Conservation (phyloP, 2,329 filamentous ascomycete genomes). For the Sporothrix phasma region DNA sequence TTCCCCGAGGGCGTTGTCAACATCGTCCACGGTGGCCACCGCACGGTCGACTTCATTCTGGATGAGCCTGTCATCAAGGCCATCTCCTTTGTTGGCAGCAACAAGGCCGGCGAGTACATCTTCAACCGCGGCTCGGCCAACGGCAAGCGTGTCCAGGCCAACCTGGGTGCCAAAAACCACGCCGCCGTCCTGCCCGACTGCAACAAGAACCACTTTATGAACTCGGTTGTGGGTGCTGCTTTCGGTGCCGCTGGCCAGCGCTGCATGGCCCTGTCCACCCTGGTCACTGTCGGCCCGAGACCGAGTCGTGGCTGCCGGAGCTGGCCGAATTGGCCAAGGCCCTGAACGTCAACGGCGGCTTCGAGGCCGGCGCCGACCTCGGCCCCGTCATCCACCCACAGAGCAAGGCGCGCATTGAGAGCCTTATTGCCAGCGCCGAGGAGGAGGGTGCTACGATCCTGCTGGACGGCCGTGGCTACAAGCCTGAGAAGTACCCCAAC, state of each 20-base stretch:
- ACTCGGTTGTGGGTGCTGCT: slow-evolving; percentile 72
- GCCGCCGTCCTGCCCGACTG: slow-evolving; percentile 74
- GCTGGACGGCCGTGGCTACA: slow-evolving; percentile 68
- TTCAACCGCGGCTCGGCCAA: slow-evolving; percentile 69
- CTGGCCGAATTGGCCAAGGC: slow-evolving; percentile 65
- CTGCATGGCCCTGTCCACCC: slow-evolving; percentile 76
- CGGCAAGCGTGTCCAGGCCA: slow-evolving; percentile 81
- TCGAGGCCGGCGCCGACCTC: slow-evolving; percentile 69
- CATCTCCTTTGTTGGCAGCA: slow-evolving; percentile 75
- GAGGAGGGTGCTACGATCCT: slow-evolving; percentile 72
- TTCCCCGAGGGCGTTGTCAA: slow-evolving; percentile 77
- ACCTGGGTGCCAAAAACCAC: slow-evolving; percentile 83
- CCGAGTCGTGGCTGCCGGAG: slow-evolving; percentile 71
- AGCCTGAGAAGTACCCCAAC: slow-evolving; percentile 68
- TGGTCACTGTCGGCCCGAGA: slow-evolving; percentile 73
- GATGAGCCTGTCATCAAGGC: slow-evolving; percentile 81
- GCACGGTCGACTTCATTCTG: slow-evolving; percentile 76
- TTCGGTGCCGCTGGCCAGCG: slow-evolving; percentile 79
- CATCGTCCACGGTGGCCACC: slow-evolving; percentile 69
- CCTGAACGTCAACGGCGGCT: slow-evolving; percentile 68
- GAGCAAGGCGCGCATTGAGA: slow-evolving; percentile 69
- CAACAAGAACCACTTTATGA: slow-evolving; percentile 84
- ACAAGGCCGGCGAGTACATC: slow-evolving; percentile 85
- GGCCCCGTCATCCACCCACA: slow-evolving; percentile 74
- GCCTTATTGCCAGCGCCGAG: slow-evolving; percentile 65